Base-by-base conservation (phyloP, 306 rosid genomes). In the Carpinus fangiana region DNA sequence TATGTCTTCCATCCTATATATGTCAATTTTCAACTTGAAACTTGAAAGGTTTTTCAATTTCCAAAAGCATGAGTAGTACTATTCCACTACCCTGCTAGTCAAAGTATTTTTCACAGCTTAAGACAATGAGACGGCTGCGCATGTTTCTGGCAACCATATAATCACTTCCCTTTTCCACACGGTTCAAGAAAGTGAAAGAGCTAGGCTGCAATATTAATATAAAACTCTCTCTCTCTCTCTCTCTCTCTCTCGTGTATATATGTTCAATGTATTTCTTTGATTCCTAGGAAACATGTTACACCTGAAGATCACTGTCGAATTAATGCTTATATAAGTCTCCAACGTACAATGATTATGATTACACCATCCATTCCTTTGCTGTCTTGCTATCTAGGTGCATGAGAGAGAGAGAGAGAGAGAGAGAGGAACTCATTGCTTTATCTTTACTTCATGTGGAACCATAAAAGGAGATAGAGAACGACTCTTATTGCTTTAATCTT, bases 391-490 rank as follows among this genome's bases (percentile, higher is more conserved):
- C 73, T 21, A 76, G 43, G 21, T 76, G 64, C 77, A 41, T 74
- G 68, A 41, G 45, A 67, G 54, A 76, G 23, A 73, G 54, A 56
- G 12, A 50, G 76, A 77, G 54, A 77, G 34, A 60, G 72, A 21
- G 56, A 54, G 61, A 62, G 72, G 46, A 78, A 80, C 55, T 72
- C 81, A 50, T 72, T 83, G 83, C 89, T 80, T 86, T 76, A 72
- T 70, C 84, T 81, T 86, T 76, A 81, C 83, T 84, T 82, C 76
- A 64, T 59, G 79, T 61, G 76, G 84, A 77, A 68, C 61, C 83
- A 69, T 57, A 52, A 73, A 75, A 47, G 41, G 77, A 72, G 71
- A 60, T 53, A 43, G 72, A 75, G 76, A 79, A 48, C 47, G 66
- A 72, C 74, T 69, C 74, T 64, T 31, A 67, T 80, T 78, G 48